Base-by-base conservation (phyloP, 345 rosid species). In the Arabidopsis arenosa region DNA sequence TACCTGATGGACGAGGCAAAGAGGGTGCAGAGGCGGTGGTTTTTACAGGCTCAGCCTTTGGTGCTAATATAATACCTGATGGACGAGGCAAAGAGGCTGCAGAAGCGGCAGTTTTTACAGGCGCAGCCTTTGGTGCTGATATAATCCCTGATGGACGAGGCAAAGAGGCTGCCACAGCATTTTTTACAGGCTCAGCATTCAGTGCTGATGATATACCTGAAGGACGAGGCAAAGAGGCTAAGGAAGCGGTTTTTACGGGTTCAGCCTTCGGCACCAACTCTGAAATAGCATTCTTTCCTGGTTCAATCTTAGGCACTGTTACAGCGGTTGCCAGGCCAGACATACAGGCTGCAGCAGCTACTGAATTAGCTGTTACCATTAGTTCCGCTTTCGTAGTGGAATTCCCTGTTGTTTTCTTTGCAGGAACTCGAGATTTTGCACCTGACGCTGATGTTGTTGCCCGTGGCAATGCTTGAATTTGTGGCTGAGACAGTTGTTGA, bases 331-430 rank as follows among this genome's bases (percentile, higher is more conserved):
- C 63, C 14, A 61, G 32, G 40, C 74, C 63, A 75, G 63, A n/a
- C 70, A 68, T 86, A 41, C 92, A 90, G 23, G 92, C 93, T 32
- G 97, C 97, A 12, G 93, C 89, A 76, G 92, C 91, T 49, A 80
- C 89, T 54, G 97, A 91, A 74, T 90, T 84, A 67, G 97, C 97
- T 77, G 86, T 86, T 75, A 86, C 84, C 66, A 83, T 70, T 33
- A 85, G 84, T 71, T 85, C 91, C 7, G 83, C 73, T 65, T 80
- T 76, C 55, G 75, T 73, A 69, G 68, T 77, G 57, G 89, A 66
- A 75, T 80, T 85, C 9, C 61, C 48, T 30, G 70, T 63, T 18
- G 82, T 30, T 59, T 75, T 86, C 70, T 83, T 88, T 30, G 71
- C 55, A 49, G 78, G 28, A 36, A 75, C 60, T 76, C 83, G 90